These are phyloP conservation scores for Phlyctochytrium bullatum DNA, from an alignment of 192 early-diverging fungal species.

Conservation along the genomic window DNA sequence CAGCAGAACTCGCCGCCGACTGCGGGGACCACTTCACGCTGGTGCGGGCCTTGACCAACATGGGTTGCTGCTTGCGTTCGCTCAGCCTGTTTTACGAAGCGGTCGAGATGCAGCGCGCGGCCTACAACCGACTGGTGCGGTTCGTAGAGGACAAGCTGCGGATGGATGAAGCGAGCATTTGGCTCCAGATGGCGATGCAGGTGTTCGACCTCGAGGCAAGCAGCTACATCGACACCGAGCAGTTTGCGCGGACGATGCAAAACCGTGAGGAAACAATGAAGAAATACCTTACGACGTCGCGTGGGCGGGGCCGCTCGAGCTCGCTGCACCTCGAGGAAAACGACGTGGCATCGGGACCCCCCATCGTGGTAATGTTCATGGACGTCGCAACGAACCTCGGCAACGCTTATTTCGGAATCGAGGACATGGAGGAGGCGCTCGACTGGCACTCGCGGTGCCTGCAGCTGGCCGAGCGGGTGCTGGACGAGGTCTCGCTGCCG, in stretches of 20 bases:
- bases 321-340: no score
- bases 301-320: no score
- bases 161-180: not conserved
- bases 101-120: not conserved
- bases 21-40: not conserved
- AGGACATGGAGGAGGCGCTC: slow-evolving; percentile 42
- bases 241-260: not conserved
- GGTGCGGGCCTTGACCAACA: not conserved
- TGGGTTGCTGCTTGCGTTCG: not conserved
- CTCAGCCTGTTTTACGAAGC: not conserved
- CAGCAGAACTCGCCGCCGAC: not conserved
- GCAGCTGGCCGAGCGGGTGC: slow-evolving; percentile 41
- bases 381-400: slow-evolving; percentile 51
- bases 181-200: not conserved
- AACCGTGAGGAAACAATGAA: not conserved
- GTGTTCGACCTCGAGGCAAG: not conserved
- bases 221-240: not conserved
- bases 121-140: not conserved
- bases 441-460: slow-evolving; percentile 39
- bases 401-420: slow-evolving; percentile 40
- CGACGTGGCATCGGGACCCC: slow-evolving; percentile 41
- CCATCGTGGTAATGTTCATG: slow-evolving; percentile 49
- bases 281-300: not conserved
- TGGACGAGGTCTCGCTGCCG: slow-evolving; percentile 35
- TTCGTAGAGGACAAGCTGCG: not conserved